Evolutionary conservation across 1,284 basidiomycete species (phyloP).

Genomic region (Irpex sp.): DNA sequence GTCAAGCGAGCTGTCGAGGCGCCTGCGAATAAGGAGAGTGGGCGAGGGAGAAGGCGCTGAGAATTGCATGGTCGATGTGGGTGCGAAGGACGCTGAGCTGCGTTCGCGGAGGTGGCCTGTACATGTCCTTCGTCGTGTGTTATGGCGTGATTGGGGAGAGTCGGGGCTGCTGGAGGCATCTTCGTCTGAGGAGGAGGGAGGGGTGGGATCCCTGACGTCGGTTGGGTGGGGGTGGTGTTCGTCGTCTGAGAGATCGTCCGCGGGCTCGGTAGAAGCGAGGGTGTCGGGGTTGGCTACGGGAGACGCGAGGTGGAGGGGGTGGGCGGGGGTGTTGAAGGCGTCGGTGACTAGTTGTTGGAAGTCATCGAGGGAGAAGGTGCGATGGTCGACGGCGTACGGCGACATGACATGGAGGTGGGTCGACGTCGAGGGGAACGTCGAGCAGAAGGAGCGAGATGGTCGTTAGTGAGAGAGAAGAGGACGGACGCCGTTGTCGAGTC

Average conservation of each 20-base stretch:
- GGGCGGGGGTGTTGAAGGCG: slow-evolving; percentile 7
- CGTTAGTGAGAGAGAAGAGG: neutral
- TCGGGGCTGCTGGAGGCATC: neutral
- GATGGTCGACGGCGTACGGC: neutral
- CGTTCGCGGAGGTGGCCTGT: neutral
- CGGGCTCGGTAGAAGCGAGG: neutral
- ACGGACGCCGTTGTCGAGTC: neutral
- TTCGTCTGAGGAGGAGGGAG: neutral
- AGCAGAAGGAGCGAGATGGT: neutral
- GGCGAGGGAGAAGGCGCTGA: slow-evolving; percentile 2
- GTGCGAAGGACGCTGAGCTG: slow-evolving; percentile 5
- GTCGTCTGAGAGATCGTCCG: neutral
- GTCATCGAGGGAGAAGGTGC: slow-evolving; percentile 7
- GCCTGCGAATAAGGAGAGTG: neutral
- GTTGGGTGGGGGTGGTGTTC: slow-evolving; percentile 4
- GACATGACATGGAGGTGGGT: neutral
- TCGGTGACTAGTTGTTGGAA: slow-evolving; percentile 12
- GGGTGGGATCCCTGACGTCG: neutral
- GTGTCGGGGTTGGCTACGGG: neutral
- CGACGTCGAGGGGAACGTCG: neutral
- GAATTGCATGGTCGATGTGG: slow-evolving; percentile 1
- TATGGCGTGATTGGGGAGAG: neutral
- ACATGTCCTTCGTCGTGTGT: neutral
- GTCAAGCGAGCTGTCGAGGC: neutral
- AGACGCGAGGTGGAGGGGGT: slow-evolving; percentile 2